Evolutionary conservation across 2,329 filamentous ascomycete genomes (phyloP).

Genomic region (Colletotrichum cuscutae): DNA sequence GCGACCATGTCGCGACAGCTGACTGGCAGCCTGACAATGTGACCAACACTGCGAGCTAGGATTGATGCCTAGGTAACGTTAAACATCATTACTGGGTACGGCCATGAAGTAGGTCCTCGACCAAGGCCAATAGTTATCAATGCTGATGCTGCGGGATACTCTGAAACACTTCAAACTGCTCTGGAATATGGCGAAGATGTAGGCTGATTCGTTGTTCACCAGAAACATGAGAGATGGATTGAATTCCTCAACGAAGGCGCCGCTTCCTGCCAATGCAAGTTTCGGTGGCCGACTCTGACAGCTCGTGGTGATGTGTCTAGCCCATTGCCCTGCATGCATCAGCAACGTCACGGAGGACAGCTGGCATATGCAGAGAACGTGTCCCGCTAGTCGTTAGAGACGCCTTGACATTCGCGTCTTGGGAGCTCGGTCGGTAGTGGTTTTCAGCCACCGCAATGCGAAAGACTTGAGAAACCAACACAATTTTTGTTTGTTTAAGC

Average conservation of each 20-base stretch:
- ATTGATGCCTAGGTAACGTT: not conserved
- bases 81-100: not conserved
- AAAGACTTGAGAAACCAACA: conserved; percentile 1
- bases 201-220: not conserved
- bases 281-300: conserved; percentile 23
- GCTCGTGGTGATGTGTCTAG: conserved; percentile 2
- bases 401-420: not conserved
- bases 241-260: not conserved
- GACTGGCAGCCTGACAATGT: not conserved
- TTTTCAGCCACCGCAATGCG: conserved; percentile 9
- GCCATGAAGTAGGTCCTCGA: not conserved
- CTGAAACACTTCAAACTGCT: not conserved
- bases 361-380: conserved; percentile 1
- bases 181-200: not conserved
- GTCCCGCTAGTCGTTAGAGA: not conserved
- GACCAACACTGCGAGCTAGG: conserved; percentile 4
- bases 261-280: conserved; percentile 11
- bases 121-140: not conserved
- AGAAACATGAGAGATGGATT: not conserved
- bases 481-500: not conserved
- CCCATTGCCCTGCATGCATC: not conserved
- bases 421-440: not conserved
- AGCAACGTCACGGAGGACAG: not conserved
- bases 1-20: conserved; percentile 3
- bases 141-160: not conserved